These are phyloP conservation scores for Physcomitrium patens DNA, from an alignment of 225 moss, liverwort and hornwort species.

Conservation along the genomic window DNA sequence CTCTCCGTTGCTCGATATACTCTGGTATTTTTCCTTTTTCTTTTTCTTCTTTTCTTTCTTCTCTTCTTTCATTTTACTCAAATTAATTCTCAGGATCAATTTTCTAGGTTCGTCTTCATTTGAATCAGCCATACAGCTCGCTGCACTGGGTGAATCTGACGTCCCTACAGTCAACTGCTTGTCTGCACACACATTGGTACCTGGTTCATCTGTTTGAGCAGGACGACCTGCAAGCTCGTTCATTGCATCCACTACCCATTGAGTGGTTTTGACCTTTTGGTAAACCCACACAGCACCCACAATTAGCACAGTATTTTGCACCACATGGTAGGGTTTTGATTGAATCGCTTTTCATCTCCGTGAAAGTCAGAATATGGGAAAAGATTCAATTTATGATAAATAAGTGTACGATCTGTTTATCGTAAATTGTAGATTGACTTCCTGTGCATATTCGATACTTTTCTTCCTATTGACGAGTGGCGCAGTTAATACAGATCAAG, in stretches of 20 bases:
- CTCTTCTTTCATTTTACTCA: constrained; percentile 53
- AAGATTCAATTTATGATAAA: not conserved
- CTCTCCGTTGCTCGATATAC: constrained; percentile 26
- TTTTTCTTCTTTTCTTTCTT: constrained; percentile 54
- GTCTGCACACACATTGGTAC: constrained; percentile 28
- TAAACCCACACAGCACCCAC: constrained; percentile 21
- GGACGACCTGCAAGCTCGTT: constrained; percentile 59
- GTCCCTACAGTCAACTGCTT: constrained; percentile 28
- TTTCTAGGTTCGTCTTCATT: constrained; percentile 46
- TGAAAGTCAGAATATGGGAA: constrained; percentile 6
- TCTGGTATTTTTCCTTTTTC: constrained; percentile 37
- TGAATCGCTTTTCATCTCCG: constrained; percentile 17
- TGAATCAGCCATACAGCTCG: constrained; percentile 45
- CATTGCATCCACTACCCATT: constrained; percentile 69
- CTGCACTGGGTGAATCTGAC: constrained; percentile 38
- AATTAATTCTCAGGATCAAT: constrained; percentile 61
- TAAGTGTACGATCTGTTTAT: not conserved
- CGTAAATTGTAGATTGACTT: constrained; percentile 23
- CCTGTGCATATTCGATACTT: constrained; percentile 12
- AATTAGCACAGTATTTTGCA: constrained; percentile 24
- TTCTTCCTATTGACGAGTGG: constrained; percentile 8
- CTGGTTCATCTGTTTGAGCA: constrained; percentile 36
- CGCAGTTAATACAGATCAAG: constrained; percentile 14
- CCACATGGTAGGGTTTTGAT: not conserved
- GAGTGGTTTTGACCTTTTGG: constrained; percentile 58